Evolutionary conservation across 495 filamentous ascomycete species (phyloP).

Genomic region (Platismatia glauca): DNA sequence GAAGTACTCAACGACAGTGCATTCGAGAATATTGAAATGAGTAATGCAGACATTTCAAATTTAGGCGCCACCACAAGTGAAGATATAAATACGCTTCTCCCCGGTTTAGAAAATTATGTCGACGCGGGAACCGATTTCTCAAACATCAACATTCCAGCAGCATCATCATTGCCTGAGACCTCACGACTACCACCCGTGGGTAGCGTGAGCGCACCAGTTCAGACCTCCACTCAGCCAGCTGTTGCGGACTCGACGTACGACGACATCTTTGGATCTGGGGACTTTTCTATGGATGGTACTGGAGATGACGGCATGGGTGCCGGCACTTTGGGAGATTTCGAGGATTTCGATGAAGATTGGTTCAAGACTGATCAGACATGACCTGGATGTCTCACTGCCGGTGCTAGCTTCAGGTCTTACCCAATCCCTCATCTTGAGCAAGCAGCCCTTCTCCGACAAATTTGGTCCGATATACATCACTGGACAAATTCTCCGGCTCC

Average conservation of each 20-base stretch:
- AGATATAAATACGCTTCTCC: conserved; percentile 26
- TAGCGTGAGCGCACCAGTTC: neutral
- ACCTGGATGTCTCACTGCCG: neutral
- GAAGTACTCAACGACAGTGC: conserved; percentile 35
- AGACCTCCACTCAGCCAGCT: neutral
- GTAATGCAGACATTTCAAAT: conserved; percentile 21
- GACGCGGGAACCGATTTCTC: conserved; percentile 36
- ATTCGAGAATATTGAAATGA: conserved; percentile 25
- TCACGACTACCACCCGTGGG: neutral
- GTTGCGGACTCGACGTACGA: conserved; percentile 42
- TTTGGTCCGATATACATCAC: neutral
- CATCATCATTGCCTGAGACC: conserved; percentile 8
- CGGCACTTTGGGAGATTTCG: conserved; percentile 14
- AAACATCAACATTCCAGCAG: conserved; percentile 17
- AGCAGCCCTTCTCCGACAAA: neutral
- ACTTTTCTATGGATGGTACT: conserved; percentile 11
- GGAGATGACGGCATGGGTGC: conserved; percentile 14
- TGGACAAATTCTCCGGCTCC: no score
- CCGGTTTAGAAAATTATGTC: conserved; percentile 29
- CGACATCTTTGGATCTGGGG: conserved; percentile 33
- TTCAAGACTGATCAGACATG: conserved; percentile 9
- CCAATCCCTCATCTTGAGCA: neutral
- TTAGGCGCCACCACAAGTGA: conserved; percentile 21
- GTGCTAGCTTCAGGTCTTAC: neutral
- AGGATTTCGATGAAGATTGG: conserved; percentile 20